Evolutionary conservation across 495 filamentous ascomycete genomes (phyloP), one percentile per base, ranked within the genome.

Genomic region (Penicillium silybi): DNA sequence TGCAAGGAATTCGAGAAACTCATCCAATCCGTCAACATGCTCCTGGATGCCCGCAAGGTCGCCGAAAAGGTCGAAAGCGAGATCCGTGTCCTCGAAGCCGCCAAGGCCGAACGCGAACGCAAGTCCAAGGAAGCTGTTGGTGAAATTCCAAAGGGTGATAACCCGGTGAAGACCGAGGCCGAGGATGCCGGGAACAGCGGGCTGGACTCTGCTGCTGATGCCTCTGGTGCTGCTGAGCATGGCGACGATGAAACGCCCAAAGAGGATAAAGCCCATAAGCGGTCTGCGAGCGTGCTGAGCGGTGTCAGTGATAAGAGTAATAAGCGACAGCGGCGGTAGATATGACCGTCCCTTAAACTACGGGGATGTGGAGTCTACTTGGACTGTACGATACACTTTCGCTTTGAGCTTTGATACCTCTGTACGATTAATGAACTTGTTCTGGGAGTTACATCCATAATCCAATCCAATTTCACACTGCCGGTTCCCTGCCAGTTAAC

Each of bases 41-140:
- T 98, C 16, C 77, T 98, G 1, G 93, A 98, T 56, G 75, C 87
- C 10, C 75, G 89, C 48, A 97, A 96, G 71, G 67, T 90, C 9
- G 73, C 79, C 5, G 93, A 98, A 67, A 95, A 95, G 69, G 70
- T 96, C 0, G 88, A 92, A 46, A 83, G 81, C 11, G 93, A 98
- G 71, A 82, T 95, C 46, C 82, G 80, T 50, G 72, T 95, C 2
- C 73, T 88, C 41, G 81, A 84, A 64, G 82, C 82, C 15, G 23
- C 83, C 75, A 72, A 75, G 77, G 82, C 79, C 0, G 84, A 86
- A 56, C 71, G 80, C 49, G 86, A 85, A 56, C 67, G 63, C 22
- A 70, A 70, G 61, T 48, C 55, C 4, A 50, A 50, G 8, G 66
- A 68, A 48, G 53, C 53, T 16, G 48, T 46, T 10, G 52, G 53